phyloP scores from a whole-genome alignment of 1,284 basidiomycete genomes.

The Tylopilus microsporus region DNA sequence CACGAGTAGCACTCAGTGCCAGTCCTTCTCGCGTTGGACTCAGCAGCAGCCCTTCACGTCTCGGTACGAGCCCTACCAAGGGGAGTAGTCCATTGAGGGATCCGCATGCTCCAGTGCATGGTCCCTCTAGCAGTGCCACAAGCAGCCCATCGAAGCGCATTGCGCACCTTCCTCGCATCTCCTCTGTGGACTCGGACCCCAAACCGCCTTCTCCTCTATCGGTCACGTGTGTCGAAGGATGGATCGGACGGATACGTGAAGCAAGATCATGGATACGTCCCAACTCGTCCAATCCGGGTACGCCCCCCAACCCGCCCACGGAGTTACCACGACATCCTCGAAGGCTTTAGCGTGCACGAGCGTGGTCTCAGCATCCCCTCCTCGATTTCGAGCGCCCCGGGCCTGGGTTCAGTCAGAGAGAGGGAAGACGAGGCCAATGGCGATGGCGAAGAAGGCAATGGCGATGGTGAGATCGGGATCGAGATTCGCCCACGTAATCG shows the following conservation, averaged over 20 bases:
- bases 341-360: constrained; percentile 50
- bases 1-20: constrained; percentile 19
- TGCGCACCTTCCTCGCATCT: constrained; percentile 24
- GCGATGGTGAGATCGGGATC: constrained; percentile 4
- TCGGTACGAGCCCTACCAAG: constrained; percentile 25
- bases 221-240: neutral
- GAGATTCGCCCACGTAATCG: neutral
- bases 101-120: constrained; percentile 5
- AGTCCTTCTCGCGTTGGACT: constrained; percentile 29
- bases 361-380: constrained; percentile 31
- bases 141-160: constrained; percentile 25
- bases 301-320: constrained; percentile 44
- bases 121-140: constrained; percentile 13
- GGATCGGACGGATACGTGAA: neutral
- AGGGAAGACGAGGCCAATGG: constrained; percentile 18
- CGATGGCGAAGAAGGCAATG: constrained; percentile 3
- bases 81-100: constrained; percentile 21
- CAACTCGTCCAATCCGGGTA: constrained; percentile 32
- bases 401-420: constrained; percentile 24
- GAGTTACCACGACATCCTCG: constrained; percentile 62
- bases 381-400: constrained; percentile 30
- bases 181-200: constrained; percentile 13
- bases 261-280: constrained; percentile 8
- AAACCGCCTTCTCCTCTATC: neutral
- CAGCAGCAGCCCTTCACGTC: constrained; percentile 21